These are phyloP conservation scores for Lasiodiplodia gonubiensis DNA, from an alignment of 2,329 filamentous ascomycete genomes.

Conservation along the genomic window DNA sequence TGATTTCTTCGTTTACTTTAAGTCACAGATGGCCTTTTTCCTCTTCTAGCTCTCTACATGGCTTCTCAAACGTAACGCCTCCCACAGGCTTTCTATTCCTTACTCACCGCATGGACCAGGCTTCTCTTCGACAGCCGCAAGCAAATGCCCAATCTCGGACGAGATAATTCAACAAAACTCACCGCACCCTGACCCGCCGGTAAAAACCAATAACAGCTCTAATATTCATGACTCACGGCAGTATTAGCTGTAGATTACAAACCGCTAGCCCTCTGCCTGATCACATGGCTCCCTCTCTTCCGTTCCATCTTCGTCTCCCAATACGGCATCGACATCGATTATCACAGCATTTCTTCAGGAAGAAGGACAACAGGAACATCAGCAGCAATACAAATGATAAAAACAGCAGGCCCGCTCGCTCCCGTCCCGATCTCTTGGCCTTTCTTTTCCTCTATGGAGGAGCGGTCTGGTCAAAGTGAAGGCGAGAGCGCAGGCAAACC, in stretches of 20 bases:
- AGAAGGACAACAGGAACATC: not conserved
- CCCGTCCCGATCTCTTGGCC: not conserved
- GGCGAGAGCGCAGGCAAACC: slow-evolving; percentile 28
- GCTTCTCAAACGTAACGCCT: slow-evolving; percentile 1
- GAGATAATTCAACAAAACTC: not conserved
- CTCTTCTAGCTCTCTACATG: slow-evolving; percentile 3
- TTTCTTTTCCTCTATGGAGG: not conserved
- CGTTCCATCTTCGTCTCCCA: not conserved
- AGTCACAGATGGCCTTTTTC: not conserved
- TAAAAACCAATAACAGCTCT: not conserved
- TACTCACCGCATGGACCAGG: not conserved
- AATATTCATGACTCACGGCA: not conserved
- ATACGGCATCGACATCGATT: not conserved
- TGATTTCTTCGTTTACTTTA: not conserved
- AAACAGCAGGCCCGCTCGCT: not conserved
- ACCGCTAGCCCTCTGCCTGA: not conserved
- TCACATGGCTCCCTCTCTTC: not conserved
- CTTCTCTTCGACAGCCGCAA: not conserved
- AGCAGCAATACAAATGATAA: not conserved
- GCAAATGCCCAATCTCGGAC: not conserved
- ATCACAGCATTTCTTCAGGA: not conserved
- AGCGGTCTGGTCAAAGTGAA: not conserved
- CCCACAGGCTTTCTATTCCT: not conserved
- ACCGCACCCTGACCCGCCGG: not conserved
- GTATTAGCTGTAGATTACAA: not conserved